Evolutionary conservation across 2,329 filamentous ascomycete genomes (phyloP).

Genomic region (Cadophora sp.): DNA sequence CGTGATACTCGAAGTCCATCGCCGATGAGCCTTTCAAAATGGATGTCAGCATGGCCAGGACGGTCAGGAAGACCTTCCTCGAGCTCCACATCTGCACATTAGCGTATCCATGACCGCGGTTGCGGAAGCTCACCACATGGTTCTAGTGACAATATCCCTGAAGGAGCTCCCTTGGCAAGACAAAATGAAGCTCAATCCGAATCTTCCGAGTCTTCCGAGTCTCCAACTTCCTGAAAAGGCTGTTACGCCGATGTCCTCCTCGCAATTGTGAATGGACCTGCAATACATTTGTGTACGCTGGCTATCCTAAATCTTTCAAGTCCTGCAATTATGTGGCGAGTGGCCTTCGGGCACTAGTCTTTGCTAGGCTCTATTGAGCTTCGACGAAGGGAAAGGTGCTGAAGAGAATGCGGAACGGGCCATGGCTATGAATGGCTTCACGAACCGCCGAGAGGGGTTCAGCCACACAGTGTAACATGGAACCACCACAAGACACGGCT

Average conservation of each 20-base stretch:
- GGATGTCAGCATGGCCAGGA: background rate
- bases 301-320: no score
- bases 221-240: background rate
- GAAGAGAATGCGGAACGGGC: background rate
- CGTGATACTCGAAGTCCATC: background rate
- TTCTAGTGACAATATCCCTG: constrained; percentile 1
- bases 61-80: background rate
- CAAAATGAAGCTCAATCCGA: constrained; percentile 1
- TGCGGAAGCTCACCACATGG: background rate
- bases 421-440: background rate
- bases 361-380: background rate
- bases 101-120: background rate
- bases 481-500: background rate
- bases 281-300: no score
- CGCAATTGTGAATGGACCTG: background rate
- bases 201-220: background rate
- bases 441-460: background rate
- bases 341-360: background rate
- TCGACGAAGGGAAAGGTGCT: background rate
- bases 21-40: background rate
- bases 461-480: background rate
- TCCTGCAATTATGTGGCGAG: background rate
- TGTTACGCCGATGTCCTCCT: background rate
- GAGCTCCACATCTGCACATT: background rate
- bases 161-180: background rate